Conservation (phyloP, 2,329 filamentous ascomycete genomes). For the Dothistroma septosporum region DNA sequence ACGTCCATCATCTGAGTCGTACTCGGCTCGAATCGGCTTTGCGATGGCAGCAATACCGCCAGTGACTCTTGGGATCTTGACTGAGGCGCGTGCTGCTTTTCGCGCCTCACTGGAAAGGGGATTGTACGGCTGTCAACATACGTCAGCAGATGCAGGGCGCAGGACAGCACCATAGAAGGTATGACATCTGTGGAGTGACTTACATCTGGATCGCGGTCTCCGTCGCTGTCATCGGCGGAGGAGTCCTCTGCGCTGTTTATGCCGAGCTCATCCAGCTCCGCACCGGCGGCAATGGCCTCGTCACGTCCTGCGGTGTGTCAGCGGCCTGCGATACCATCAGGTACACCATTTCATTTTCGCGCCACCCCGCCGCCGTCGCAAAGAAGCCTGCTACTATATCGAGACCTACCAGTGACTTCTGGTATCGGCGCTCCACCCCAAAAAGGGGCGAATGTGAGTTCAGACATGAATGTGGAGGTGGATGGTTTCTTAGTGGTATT, state of each 20-base stretch:
- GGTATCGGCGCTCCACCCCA: conserved; percentile 4
- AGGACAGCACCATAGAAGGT: background rate
- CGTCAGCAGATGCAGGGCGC: background rate
- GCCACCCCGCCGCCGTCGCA: background rate
- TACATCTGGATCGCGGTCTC: conserved; percentile 4
- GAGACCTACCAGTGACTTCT: conserved; percentile 1
- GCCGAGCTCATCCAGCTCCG: conserved; percentile 9
- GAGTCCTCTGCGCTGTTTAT: background rate
- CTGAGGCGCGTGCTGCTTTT: background rate
- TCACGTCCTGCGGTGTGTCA: conserved; percentile 9
- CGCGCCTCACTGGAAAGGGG: conserved; percentile 16
- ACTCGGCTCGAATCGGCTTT: conserved; percentile 42
- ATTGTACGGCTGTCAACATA: conserved; percentile 13
- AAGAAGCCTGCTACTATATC: background rate
- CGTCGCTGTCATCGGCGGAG: background rate
- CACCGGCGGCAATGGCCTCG: conserved; percentile 6
- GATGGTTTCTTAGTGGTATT: background rate
- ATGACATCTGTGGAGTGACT: background rate
- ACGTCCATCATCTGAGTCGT: conserved; percentile 48
- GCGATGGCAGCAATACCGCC: conserved; percentile 40
- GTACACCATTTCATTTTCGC: background rate
- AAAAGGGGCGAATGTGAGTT: background rate
- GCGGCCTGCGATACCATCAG: background rate
- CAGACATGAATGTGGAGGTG: background rate
- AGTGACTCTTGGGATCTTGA: conserved; percentile 31